Percentiles rank a stretch among this genome's conserved stretches.
Conservation (phyloP, 1,139 yeast species). For the Blastobotrys capitulatus region DNA sequence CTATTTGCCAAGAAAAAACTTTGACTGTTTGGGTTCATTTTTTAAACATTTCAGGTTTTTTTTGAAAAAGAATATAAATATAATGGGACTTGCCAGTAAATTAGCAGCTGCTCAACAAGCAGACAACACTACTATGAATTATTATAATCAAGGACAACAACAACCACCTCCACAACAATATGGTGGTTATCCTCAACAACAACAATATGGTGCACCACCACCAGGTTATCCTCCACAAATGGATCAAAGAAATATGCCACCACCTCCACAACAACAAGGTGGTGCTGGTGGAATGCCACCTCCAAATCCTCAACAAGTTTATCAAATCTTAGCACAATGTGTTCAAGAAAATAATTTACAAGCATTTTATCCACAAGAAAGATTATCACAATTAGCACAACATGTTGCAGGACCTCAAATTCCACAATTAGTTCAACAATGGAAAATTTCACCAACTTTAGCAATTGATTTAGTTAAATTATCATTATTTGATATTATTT, state of each 20-base stretch:
- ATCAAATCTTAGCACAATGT: constrained; percentile 24
- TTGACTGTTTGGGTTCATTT: too few relatives aligned
- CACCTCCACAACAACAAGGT: constrained; percentile 13
- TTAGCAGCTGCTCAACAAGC: constrained; percentile 19
- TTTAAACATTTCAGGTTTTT: too few relatives aligned
- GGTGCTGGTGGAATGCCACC: constrained; percentile 8
- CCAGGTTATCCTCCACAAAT: constrained; percentile 10
- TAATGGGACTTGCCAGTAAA: constrained; percentile 30
- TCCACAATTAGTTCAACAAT: constrained; percentile 22
- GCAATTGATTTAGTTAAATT: constrained; percentile 31
- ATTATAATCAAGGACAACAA: background rate
- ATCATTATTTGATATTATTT: constrained; percentile 32
- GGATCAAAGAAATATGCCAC: background rate
- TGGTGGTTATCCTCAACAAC: constrained; percentile 3
- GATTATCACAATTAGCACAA: constrained; percentile 29
- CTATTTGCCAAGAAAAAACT: too few relatives aligned
- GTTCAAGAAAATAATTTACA: constrained; percentile 31
- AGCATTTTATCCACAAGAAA: constrained; percentile 31
- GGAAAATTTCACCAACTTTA: constrained; percentile 32
- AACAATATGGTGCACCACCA: constrained; percentile 9
- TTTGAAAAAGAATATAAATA: too few relatives aligned
- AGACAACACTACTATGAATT: background rate
- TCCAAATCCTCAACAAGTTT: constrained; percentile 8
- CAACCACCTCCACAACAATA: constrained; percentile 5
- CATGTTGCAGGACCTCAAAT: constrained; percentile 26